phyloP scores from a whole-genome alignment of 202 grass and related monocot genomes.

The Bolboschoenoplectus hybrid region DNA sequence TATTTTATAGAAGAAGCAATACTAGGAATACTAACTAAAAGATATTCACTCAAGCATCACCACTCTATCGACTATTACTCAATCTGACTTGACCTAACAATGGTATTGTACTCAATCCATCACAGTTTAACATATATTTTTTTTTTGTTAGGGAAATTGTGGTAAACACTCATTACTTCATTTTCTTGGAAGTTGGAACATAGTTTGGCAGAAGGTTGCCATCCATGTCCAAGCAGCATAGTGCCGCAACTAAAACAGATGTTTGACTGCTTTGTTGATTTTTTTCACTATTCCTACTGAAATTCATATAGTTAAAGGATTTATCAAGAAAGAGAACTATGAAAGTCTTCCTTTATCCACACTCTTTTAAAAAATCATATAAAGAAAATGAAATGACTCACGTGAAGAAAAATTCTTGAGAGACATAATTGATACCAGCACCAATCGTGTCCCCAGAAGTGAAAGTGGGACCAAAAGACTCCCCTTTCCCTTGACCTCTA shows the following conservation, averaged over 20 bases:
- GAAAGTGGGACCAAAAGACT: constrained; percentile 87
- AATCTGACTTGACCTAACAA: constrained; percentile 29
- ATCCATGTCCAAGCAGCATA: constrained; percentile 12
- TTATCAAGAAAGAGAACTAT: neutral
- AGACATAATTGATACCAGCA: constrained; percentile 85
- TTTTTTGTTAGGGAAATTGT: neutral
- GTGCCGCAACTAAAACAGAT: neutral
- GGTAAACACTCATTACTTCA: neutral
- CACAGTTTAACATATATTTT: neutral
- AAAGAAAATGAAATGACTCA: constrained; percentile 51
- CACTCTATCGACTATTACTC: neutral
- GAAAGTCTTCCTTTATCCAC: neutral
- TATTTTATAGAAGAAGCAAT: constrained; percentile 31
- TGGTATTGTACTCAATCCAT: neutral
- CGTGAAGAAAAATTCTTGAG: constrained; percentile 88
- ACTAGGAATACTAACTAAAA: constrained; percentile 17
- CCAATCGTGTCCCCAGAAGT: constrained; percentile 85
- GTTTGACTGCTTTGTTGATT: neutral
- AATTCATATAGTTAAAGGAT: neutral
- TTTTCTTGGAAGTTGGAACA: neutral
- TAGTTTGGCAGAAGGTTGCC: neutral
- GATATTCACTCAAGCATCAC: constrained; percentile 25
- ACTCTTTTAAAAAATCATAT: neutral
- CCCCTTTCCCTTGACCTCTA: constrained; percentile 52
- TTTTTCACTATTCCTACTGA: constrained; percentile 2